Percentiles rank a stretch among this genome's conserved stretches.
Conservation (phyloP, 176 grass and related monocot species). For the Elaeis guineensis region DNA sequence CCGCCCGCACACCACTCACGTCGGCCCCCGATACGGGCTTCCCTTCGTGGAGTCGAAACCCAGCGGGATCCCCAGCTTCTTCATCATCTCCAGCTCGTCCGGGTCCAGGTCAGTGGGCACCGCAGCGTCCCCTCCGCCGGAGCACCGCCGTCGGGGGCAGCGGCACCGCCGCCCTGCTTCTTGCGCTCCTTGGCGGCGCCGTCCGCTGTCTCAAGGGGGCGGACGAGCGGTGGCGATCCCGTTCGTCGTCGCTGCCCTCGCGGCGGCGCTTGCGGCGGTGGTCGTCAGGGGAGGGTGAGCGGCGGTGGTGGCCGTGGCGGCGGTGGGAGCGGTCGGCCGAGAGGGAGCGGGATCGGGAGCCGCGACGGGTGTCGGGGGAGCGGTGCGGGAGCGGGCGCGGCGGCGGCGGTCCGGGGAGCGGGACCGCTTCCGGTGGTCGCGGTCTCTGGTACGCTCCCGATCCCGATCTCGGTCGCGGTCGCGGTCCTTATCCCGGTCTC, state of each 20-base stretch:
- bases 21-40: conserved; percentile 72
- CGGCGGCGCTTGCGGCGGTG: conserved; percentile 60
- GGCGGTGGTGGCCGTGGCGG: conserved; percentile 27
- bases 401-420: background rate
- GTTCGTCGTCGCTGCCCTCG: conserved; percentile 37
- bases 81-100: conserved; percentile 94
- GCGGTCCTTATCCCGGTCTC: conserved; percentile 20
- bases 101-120: conserved; percentile 35
- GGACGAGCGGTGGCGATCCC: background rate
- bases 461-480: conserved; percentile 19
- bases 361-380: conserved; percentile 17
- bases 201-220: conserved; percentile 13
- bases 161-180: background rate
- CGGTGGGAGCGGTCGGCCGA: conserved; percentile 54
- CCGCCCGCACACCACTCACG: conserved; percentile 60
- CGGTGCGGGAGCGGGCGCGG: conserved; percentile 13
- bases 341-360: conserved; percentile 42
- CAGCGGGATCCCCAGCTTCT: conserved; percentile 77
- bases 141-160: background rate
- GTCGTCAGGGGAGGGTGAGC: conserved; percentile 33
- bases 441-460: conserved; percentile 17
- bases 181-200: conserved; percentile 25
- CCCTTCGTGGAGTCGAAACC: conserved; percentile 91
- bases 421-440: conserved; percentile 2
- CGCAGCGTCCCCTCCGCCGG: background rate